Evolutionary conservation across 441 rosid genomes (phyloP).

Genomic region (Croton setiger): DNA sequence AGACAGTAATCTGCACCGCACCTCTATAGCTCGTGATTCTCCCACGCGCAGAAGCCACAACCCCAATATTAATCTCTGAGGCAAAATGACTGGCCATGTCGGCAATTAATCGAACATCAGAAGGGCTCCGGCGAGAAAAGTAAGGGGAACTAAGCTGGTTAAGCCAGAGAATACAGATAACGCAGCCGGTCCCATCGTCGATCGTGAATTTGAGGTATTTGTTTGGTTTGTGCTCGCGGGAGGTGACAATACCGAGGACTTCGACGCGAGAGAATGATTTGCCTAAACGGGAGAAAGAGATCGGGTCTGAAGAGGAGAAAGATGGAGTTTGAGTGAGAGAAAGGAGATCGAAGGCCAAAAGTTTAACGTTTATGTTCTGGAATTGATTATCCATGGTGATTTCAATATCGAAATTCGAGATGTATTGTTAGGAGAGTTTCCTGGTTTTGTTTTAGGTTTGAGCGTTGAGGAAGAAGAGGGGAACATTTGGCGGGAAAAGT

Average conservation of each 20-base stretch:
- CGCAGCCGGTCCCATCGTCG: slow-evolving; percentile 69
- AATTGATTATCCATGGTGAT: slow-evolving; percentile 32
- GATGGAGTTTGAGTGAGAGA: slow-evolving; percentile 38
- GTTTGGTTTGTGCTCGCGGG: slow-evolving; percentile 49
- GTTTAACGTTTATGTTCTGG: slow-evolving; percentile 57
- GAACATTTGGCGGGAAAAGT: slow-evolving; percentile 13
- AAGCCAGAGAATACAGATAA: slow-evolving; percentile 78
- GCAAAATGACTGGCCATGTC: slow-evolving; percentile 40
- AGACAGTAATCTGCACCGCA: slow-evolving; percentile 57
- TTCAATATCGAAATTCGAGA: background rate
- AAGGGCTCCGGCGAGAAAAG: slow-evolving; percentile 44
- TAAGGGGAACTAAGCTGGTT: slow-evolving; percentile 62
- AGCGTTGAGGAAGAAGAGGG: background rate
- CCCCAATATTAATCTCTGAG: slow-evolving; percentile 42
- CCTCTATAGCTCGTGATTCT: slow-evolving; percentile 57
- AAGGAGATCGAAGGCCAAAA: slow-evolving; percentile 59
- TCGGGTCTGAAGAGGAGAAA: slow-evolving; percentile 24
- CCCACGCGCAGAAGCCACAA: slow-evolving; percentile 68
- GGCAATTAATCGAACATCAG: slow-evolving; percentile 48
- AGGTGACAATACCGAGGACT: slow-evolving; percentile 55
- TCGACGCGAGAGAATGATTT: slow-evolving; percentile 53
- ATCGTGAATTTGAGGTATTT: slow-evolving; percentile 67
- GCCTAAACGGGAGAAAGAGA: slow-evolving; percentile 36
- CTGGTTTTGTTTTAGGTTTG: background rate
- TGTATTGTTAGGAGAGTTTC: background rate